Conservation (phyloP, 78 protist genomes). For the Tieghemostelium lacteum region DNA sequence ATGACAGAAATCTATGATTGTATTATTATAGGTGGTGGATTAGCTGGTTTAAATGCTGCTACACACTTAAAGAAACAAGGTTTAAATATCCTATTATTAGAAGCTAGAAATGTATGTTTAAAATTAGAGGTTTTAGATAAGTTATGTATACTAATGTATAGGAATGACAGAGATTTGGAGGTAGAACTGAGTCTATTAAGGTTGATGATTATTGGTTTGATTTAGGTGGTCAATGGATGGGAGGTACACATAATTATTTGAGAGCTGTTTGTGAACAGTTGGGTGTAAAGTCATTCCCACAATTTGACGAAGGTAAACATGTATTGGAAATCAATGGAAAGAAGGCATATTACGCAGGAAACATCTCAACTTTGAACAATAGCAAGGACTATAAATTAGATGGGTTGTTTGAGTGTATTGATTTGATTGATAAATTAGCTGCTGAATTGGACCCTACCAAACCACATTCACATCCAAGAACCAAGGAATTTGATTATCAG, state of each 20-base stretch:
- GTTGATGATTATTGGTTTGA: slow-evolving; percentile 80
- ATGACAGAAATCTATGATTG: slow-evolving; percentile 48
- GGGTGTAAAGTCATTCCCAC: slow-evolving; percentile 53
- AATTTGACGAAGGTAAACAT: slow-evolving; percentile 79
- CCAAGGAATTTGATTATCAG: slow-evolving; percentile 14
- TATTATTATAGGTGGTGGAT: slow-evolving; percentile 74
- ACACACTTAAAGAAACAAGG: slow-evolving; percentile 24
- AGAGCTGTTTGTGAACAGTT: slow-evolving; percentile 25
- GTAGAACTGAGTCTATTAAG: slow-evolving; percentile 63
- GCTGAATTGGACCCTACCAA: slow-evolving; percentile 9
- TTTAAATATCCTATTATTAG: slow-evolving; percentile 22
- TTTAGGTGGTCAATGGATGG: slow-evolving; percentile 82
- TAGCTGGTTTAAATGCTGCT: slow-evolving; percentile 71
- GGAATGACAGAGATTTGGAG: slow-evolving; percentile 66
- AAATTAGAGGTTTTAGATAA: background rate
- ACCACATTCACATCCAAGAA: slow-evolving; percentile 41
- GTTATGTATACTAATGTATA: background rate
- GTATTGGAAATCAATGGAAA: slow-evolving; percentile 56
- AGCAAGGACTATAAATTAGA: slow-evolving; percentile 43
- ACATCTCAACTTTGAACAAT: slow-evolving; percentile 37
- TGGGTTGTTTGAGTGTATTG: slow-evolving; percentile 45
- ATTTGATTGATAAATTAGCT: slow-evolving; percentile 37
- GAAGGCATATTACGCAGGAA: slow-evolving; percentile 41
- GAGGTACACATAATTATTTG: slow-evolving; percentile 64
- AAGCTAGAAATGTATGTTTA: slow-evolving; percentile 64